A percentile compares a stretch with the other conserved stretches of the same genome.
These are phyloP conservation scores for Nephelium lappaceum DNA, from an alignment of 345 rosid genomes.

Conservation along the genomic window DNA sequence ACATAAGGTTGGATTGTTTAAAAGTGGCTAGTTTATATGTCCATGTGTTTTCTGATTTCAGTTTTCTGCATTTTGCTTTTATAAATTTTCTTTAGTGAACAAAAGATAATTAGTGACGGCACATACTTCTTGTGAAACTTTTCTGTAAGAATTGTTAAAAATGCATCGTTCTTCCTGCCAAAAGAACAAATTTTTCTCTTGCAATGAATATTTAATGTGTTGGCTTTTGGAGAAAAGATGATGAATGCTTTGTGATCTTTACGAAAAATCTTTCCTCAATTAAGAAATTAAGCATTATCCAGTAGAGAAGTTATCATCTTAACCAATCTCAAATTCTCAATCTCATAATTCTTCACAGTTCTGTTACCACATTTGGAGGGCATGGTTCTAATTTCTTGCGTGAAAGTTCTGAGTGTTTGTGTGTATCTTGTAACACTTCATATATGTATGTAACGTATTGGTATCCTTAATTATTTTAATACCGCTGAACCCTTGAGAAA, in stretches of 20 bases:
- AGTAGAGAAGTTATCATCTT: neutral
- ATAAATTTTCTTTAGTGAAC: neutral
- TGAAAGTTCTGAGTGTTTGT: neutral
- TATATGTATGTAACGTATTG: neutral
- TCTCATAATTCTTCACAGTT: neutral
- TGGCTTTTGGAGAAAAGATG: neutral
- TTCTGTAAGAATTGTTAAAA: neutral
- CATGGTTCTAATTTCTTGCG: slow-evolving; percentile 1
- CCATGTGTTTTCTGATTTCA: neutral
- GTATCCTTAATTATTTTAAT: neutral
- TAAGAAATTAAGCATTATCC: neutral
- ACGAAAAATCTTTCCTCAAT: neutral
- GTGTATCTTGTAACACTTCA: neutral
- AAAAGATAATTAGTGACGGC: neutral
- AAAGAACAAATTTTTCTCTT: neutral
- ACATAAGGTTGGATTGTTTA: neutral
- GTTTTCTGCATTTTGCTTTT: neutral
- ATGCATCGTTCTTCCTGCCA: neutral
- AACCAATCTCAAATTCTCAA: slow-evolving; percentile 9
- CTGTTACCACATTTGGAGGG: neutral
- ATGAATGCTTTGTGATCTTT: too few relatives aligned
- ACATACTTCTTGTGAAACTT: neutral
- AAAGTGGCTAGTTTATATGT: neutral
- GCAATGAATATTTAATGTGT: neutral
- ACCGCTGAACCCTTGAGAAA: neutral